Percentiles rank a stretch among this genome's conserved stretches.
Evolutionary conservation across 23 red algal genomes (phyloP).

Genomic region (Agarophyton chilense): DNA sequence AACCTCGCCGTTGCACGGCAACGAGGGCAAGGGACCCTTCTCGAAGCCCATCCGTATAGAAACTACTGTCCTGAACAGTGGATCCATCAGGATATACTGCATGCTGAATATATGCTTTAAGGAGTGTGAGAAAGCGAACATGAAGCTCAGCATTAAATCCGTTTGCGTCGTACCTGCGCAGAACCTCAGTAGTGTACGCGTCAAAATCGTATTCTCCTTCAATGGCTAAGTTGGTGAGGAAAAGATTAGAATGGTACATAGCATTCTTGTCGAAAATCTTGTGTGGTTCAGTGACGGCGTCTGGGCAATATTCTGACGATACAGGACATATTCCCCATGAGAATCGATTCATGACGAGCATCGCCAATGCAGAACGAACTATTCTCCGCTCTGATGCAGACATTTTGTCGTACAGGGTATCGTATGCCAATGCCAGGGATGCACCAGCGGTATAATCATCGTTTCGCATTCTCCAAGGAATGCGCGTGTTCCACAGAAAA

Average conservation of each 20-base stretch:
- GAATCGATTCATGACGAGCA: conserved; percentile 29
- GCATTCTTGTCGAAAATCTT: background rate
- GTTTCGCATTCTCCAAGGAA: conserved; percentile 34
- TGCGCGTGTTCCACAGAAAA: conserved; percentile 34
- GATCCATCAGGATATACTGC: conserved; percentile 35
- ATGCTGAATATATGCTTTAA: background rate
- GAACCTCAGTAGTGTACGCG: background rate
- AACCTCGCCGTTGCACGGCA: conserved; percentile 8
- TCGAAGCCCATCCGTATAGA: background rate
- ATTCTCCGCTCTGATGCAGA: background rate
- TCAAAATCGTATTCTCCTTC: conserved; percentile 21
- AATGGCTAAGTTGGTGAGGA: conserved; percentile 5
- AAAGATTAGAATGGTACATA: conserved; percentile 46
- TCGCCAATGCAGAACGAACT: conserved; percentile 31
- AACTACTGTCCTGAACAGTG: conserved; percentile 8
- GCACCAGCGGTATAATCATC: conserved; percentile 19
- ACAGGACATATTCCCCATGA: conserved; percentile 28
- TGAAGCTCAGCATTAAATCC: background rate
- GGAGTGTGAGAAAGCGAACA: background rate
- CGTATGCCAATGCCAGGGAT: conserved; percentile 36
- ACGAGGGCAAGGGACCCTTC: conserved; percentile 33
- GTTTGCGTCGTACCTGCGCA: background rate
- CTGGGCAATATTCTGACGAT: background rate
- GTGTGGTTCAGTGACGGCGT: background rate
- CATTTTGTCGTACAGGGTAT: conserved; percentile 37